These are phyloP conservation scores for Arxiozyma telluris DNA, from an alignment of 1,139 yeast genomes.

Conservation along the genomic window DNA sequence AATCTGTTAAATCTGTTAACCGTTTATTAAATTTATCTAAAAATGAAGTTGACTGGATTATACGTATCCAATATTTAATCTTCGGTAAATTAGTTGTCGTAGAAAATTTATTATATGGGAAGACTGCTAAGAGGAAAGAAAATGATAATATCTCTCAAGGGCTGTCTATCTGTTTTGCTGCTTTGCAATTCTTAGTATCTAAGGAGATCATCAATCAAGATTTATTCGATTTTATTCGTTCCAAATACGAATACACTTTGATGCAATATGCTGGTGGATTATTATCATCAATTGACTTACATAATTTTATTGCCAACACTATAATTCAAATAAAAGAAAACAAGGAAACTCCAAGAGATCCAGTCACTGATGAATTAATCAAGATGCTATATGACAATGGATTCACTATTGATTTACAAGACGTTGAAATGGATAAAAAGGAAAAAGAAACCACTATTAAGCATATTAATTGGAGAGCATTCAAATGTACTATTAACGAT, in stretches of 20 bases:
- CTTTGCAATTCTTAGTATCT: constrained; percentile 16
- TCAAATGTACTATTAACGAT: constrained; percentile 58
- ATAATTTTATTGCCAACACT: constrained; percentile 14
- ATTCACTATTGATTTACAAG: constrained; percentile 15
- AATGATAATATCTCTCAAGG: constrained; percentile 17
- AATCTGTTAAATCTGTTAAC: constrained; percentile 42
- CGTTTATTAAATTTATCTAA: constrained; percentile 39
- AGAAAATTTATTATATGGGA: constrained; percentile 32
- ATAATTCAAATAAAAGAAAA: constrained; percentile 30
- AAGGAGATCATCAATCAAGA: constrained; percentile 10
- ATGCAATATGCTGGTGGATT: constrained; percentile 22
- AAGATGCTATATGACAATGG: constrained; percentile 36
- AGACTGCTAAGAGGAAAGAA: constrained; percentile 48
- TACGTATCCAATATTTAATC: constrained; percentile 48
- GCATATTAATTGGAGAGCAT: constrained; percentile 60
- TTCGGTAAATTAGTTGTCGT: constrained; percentile 58
- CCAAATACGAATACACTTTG: constrained; percentile 25
- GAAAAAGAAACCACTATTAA: constrained; percentile 25
- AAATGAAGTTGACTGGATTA: constrained; percentile 31
- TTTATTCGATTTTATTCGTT: constrained; percentile 15
- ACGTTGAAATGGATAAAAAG: constrained; percentile 15
- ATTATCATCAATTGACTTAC: constrained; percentile 18
- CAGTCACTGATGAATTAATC: constrained; percentile 31
- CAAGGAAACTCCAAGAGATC: neutral
- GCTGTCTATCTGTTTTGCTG: constrained; percentile 21